phyloP scores from a whole-genome alignment of 2,329 filamentous ascomycete genomes.

The Dactylella cylindrospora region DNA sequence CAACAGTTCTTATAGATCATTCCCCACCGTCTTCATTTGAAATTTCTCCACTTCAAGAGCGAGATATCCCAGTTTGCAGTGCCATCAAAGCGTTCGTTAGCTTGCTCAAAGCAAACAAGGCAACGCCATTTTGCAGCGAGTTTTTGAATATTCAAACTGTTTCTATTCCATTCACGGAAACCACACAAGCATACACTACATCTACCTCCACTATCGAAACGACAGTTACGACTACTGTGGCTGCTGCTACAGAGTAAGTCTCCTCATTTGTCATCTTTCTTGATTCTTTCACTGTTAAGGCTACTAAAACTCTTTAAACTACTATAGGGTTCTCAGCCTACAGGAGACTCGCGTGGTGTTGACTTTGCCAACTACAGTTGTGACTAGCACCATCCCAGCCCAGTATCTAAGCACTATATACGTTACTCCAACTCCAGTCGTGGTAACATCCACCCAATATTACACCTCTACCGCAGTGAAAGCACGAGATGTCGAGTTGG shows the following conservation, averaged over 20 bases:
- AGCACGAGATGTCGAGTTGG: no score
- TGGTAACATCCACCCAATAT: no score
- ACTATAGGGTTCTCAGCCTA: constrained; percentile 1
- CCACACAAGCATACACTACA: constrained; percentile 3
- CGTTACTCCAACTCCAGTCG: background rate
- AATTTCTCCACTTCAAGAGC: background rate
- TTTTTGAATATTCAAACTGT: constrained; percentile 5
- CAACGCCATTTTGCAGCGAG: constrained; percentile 6
- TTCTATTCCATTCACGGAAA: background rate
- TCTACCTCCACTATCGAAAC: background rate
- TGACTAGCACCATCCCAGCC: background rate
- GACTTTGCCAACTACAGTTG: constrained; percentile 1
- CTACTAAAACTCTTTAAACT: background rate
- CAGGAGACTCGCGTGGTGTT: background rate
- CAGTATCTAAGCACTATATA: background rate
- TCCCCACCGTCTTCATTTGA: no score
- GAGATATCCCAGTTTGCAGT: constrained; percentile 2
- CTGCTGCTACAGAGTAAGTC: constrained; percentile 11
- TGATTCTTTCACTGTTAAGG: no score
- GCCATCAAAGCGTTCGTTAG: constrained; percentile 1
- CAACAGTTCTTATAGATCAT: no score
- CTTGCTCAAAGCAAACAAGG: background rate
- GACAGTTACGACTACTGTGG: constrained; percentile 3
- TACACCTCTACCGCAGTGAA: no score
- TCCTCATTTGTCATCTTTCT: no score